Conservation (phyloP, 2,329 filamentous ascomycete species). For the Ophiostoma australiae region DNA sequence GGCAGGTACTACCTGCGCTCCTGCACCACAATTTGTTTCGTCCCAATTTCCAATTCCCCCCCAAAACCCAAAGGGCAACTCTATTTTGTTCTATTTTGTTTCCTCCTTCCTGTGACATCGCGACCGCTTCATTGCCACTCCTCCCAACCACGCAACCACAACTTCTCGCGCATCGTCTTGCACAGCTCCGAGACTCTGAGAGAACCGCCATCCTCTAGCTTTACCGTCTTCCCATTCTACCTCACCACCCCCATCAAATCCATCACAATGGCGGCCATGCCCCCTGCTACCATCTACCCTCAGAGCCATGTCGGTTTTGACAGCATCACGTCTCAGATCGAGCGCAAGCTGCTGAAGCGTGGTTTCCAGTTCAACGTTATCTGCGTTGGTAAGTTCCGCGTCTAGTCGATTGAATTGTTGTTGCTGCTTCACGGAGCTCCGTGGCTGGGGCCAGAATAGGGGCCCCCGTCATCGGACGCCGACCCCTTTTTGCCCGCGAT, state of each 20-base stretch:
- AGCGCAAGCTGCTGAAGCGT: conserved; percentile 98
- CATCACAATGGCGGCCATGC: conserved; percentile 55
- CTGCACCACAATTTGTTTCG: conserved; percentile 25
- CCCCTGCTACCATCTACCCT: conserved; percentile 71
- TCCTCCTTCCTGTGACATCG: conserved; percentile 22
- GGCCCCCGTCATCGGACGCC: background rate
- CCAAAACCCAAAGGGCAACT: conserved; percentile 18
- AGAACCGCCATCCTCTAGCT: background rate
- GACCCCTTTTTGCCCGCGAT: conserved; percentile 5
- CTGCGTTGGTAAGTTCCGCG: conserved; percentile 76
- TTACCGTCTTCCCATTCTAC: conserved; percentile 4
- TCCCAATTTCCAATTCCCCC: conserved; percentile 24
- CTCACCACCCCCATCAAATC: conserved; percentile 4
- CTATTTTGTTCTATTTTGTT: conserved; percentile 23
- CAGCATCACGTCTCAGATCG: conserved; percentile 98
- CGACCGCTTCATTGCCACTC: conserved; percentile 18
- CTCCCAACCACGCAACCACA: background rate
- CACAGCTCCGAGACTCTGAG: background rate
- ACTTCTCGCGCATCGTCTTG: conserved; percentile 8
- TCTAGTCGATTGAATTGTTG: background rate
- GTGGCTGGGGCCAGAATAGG: background rate
- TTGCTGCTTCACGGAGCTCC: conserved; percentile 2
- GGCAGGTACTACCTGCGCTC: conserved; percentile 22
- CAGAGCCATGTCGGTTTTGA: conserved; percentile 99
- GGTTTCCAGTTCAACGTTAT: conserved; percentile 98